Evolutionary conservation across 2,329 filamentous ascomycete genomes (phyloP).

Genomic region (Ilyonectria robusta): DNA sequence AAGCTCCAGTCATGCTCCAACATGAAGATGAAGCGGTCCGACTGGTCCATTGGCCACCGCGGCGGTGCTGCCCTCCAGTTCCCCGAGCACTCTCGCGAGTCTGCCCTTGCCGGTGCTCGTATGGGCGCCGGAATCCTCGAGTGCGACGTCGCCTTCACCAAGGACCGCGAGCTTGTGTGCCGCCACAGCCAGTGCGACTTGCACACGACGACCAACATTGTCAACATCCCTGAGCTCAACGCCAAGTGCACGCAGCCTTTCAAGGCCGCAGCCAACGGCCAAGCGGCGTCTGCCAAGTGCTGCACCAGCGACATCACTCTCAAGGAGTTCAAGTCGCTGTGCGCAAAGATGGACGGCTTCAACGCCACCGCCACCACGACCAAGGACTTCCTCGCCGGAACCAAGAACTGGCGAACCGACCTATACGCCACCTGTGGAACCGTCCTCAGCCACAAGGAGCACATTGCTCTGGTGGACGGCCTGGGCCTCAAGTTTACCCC

Average conservation of each 20-base stretch:
- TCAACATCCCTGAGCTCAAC: conserved; percentile 72
- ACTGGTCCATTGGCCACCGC: conserved; percentile 74
- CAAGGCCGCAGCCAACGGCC: conserved; percentile 65
- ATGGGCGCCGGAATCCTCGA: conserved; percentile 78
- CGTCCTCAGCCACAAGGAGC: conserved; percentile 73
- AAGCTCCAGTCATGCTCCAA: conserved; percentile 72
- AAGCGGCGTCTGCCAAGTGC: conserved; percentile 72
- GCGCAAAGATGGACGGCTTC: conserved; percentile 78
- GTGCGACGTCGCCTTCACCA: conserved; percentile 78
- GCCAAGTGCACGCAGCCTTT: conserved; percentile 76
- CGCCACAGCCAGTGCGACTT: conserved; percentile 78
- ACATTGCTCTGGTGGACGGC: conserved; percentile 71
- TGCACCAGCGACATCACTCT: conserved; percentile 81
- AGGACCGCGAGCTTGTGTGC: conserved; percentile 76
- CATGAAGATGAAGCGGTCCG: conserved; percentile 63
- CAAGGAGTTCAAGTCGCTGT: conserved; percentile 76
- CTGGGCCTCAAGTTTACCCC: conserved; percentile 75
- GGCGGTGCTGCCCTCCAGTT: conserved; percentile 74
- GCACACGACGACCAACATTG: conserved; percentile 78
- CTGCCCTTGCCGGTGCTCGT: conserved; percentile 72
- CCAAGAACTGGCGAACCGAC: conserved; percentile 74
- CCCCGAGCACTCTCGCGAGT: conserved; percentile 74
- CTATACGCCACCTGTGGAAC: conserved; percentile 76
- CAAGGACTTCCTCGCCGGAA: conserved; percentile 70
- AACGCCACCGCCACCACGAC: conserved; percentile 71